Conservation (phyloP, 441 rosid genomes). For the Dalechampia spathulata region DNA sequence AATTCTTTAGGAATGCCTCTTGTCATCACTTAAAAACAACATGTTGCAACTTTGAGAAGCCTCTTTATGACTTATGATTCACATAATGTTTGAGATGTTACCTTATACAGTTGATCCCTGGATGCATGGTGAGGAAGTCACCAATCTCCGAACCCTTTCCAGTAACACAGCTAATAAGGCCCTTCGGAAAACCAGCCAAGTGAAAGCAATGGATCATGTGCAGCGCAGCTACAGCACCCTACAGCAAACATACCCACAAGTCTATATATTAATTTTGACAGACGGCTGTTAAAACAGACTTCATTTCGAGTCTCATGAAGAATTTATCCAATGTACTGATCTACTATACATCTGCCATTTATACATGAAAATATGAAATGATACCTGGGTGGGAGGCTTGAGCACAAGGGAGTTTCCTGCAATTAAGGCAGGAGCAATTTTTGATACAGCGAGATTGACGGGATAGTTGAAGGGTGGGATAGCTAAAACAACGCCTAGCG, state of each 20-base stretch:
- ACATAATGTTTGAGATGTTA: no score
- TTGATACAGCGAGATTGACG: conserved; percentile 92
- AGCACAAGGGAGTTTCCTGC: conserved; percentile 95
- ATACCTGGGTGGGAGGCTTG: conserved; percentile 98
- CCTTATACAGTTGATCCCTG: conserved; percentile 88
- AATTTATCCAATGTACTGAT: no score
- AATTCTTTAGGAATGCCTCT: no score
- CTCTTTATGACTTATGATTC: no score
- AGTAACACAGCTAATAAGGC: conserved; percentile 29
- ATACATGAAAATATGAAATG: no score
- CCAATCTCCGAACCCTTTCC: conserved; percentile 35
- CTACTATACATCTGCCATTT: no score
- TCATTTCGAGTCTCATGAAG: no score
- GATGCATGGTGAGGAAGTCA: conserved; percentile 36
- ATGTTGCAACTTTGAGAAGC: no score
- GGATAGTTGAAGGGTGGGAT: conserved; percentile 98
- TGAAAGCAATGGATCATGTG: conserved; percentile 76
- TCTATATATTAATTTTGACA: no score
- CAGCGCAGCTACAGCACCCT: conserved; percentile 96
- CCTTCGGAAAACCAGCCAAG: conserved; percentile 34
- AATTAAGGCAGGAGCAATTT: conserved; percentile 84
- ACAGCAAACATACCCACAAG: background rate
- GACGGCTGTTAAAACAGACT: no score
- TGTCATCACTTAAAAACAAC: no score
- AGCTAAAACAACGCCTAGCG: conserved; percentile 79